A percentile compares a stretch with the other conserved stretches of the same genome.
These are phyloP conservation scores for Candida piceae DNA, from an alignment of 805 yeast species.

Conservation along the genomic window DNA sequence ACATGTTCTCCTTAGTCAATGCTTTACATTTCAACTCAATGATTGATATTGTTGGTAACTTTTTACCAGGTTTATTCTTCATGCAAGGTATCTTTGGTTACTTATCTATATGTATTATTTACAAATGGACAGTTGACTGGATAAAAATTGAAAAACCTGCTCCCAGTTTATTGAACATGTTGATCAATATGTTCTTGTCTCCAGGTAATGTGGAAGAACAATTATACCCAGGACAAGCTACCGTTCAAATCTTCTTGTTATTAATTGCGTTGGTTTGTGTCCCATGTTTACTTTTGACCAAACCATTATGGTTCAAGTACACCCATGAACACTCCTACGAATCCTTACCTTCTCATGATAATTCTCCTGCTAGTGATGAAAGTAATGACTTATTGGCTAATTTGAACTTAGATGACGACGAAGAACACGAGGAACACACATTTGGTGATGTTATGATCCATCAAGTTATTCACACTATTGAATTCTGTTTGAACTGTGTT, in stretches of 20 bases:
- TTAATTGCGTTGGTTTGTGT: slow-evolving; percentile 61
- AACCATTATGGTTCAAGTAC: slow-evolving; percentile 41
- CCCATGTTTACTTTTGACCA: slow-evolving; percentile 66
- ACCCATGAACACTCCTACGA: slow-evolving; percentile 22
- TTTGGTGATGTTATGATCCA: slow-evolving; percentile 73
- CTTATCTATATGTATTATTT: slow-evolving; percentile 57
- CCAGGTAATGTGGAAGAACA: slow-evolving; percentile 68
- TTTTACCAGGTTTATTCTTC: slow-evolving; percentile 66
- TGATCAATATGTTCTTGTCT: slow-evolving; percentile 68
- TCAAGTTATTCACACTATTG: slow-evolving; percentile 77
- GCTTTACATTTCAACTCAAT: slow-evolving; percentile 50
- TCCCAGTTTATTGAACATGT: slow-evolving; percentile 69
- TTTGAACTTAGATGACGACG: slow-evolving; percentile 23
- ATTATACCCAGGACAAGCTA: slow-evolving; percentile 59
- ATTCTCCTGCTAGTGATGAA: slow-evolving; percentile 1
- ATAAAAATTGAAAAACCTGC: slow-evolving; percentile 54
- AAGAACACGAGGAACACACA: slow-evolving; percentile 37
- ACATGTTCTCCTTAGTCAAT: slow-evolving; percentile 62
- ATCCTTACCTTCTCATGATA: slow-evolving; percentile 1
- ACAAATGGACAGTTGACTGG: slow-evolving; percentile 77
- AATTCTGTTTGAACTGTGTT: slow-evolving; percentile 73
- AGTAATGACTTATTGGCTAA: slow-evolving; percentile 1
- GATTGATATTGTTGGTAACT: slow-evolving; percentile 67
- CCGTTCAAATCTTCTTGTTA: slow-evolving; percentile 54
- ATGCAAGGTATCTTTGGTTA: slow-evolving; percentile 78